Evolutionary conservation across 2,329 filamentous ascomycete genomes (phyloP).

Genomic region (Colletotrichum scovillei): DNA sequence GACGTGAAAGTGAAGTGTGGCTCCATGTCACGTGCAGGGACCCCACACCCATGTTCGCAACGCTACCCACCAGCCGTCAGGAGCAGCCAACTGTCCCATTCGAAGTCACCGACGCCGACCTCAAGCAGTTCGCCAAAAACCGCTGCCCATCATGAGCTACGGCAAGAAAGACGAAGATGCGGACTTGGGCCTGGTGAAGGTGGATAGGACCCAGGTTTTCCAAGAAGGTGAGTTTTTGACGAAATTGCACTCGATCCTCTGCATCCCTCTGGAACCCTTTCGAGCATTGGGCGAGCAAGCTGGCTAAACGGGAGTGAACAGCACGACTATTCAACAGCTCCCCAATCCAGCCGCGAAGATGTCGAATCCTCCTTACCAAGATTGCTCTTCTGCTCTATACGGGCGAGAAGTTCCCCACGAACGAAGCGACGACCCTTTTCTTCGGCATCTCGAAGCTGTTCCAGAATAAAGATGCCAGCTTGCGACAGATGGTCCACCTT

Average conservation of each 20-base stretch:
- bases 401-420: conserved; percentile 95
- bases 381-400: conserved; percentile 96
- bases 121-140: conserved; percentile 45
- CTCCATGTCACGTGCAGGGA: conserved; percentile 11
- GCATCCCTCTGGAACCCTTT: conserved; percentile 15
- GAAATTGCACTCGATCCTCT: not conserved
- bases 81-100: conserved; percentile 25
- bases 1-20: not conserved
- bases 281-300: conserved; percentile 22
- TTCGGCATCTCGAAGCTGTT: conserved; percentile 99
- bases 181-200: conserved; percentile 92
- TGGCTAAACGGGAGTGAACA: conserved; percentile 52
- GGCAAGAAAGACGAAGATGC: conserved; percentile 99
- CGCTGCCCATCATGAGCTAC: conserved; percentile 83
- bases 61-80: not conserved
- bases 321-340: conserved; percentile 98
- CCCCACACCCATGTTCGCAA: not conserved
- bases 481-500: conserved; percentile 98
- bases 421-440: conserved; percentile 98
- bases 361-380: conserved; percentile 96
- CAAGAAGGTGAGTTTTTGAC: conserved; percentile 82
- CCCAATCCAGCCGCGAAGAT: conserved; percentile 96
- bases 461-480: conserved; percentile 98
- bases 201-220: conserved; percentile 97
- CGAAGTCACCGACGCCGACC: conserved; percentile 44